Conservation (phyloP, 2,329 filamentous ascomycete species). For the Elsinoe arachidis region DNA sequence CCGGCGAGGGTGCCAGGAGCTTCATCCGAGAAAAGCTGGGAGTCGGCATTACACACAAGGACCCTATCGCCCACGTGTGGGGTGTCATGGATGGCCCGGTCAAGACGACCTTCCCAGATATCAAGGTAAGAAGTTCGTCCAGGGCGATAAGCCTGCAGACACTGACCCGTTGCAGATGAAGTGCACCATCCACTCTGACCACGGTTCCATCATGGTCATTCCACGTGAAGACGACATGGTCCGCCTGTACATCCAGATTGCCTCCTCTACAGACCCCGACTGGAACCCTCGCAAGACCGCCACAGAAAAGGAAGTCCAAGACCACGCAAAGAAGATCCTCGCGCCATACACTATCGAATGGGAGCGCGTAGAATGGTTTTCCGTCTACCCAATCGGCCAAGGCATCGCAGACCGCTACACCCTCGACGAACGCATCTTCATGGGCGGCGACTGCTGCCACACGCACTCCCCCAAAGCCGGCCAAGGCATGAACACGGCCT, state of each 20-base stretch:
- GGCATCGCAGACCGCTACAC: slow-evolving; percentile 58
- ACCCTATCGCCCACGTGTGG: slow-evolving; percentile 56
- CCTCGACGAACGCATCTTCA: slow-evolving; percentile 56
- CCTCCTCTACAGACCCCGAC: slow-evolving; percentile 52
- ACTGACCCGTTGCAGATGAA: slow-evolving; percentile 43
- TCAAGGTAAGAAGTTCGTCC: slow-evolving; percentile 39
- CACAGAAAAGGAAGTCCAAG: slow-evolving; percentile 51
- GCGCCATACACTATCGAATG: slow-evolving; percentile 53
- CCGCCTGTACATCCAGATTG: slow-evolving; percentile 51
- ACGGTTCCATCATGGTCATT: slow-evolving; percentile 57
- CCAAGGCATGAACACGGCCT: slow-evolving; percentile 56
- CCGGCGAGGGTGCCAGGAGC: slow-evolving; percentile 53
- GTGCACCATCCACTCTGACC: slow-evolving; percentile 58
- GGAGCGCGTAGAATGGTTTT: slow-evolving; percentile 59
- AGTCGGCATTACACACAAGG: slow-evolving; percentile 57
- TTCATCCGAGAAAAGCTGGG: slow-evolving; percentile 55
- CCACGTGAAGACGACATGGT: slow-evolving; percentile 47
- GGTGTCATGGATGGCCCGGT: slow-evolving; percentile 60
- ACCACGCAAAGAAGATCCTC: slow-evolving; percentile 49
- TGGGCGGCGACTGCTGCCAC: slow-evolving; percentile 57
- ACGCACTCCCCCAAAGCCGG: slow-evolving; percentile 56
- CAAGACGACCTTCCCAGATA: slow-evolving; percentile 54
- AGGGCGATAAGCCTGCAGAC: not conserved
- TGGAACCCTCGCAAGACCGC: slow-evolving; percentile 54
- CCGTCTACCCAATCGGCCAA: slow-evolving; percentile 57